Base-by-base conservation (phyloP, 2,329 filamentous ascomycete species). In the Grosmannia huntii region DNA sequence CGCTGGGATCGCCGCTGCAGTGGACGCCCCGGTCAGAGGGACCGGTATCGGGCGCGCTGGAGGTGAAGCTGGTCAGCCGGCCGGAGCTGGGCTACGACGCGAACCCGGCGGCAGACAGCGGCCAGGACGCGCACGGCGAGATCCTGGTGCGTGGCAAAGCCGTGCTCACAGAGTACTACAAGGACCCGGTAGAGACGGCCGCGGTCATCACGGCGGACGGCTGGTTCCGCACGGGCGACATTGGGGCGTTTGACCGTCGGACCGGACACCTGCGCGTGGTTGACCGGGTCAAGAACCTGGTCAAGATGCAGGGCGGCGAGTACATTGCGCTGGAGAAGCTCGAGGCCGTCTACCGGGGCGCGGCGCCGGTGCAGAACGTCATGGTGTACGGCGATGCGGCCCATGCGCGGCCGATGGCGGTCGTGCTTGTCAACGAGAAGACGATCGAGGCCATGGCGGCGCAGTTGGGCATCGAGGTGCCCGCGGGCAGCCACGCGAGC, bases 191-290 rank as follows among this genome's bases (percentile, higher is more conserved):
- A 65, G 91, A 96, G 75, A 96, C 90, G 7, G 79, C 78, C 66
- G 86, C 87, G 68, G 79, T 87, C 5, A 80, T 92, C 62, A 90
- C 88, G 1, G 71, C 83, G 3, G 94, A 96, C 66, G 90, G 90
- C 55, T 97, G 94, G 94, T 97, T 97, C 81, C 92, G 87, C 80
- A 95, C 90, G 19, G 92, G 92, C 61, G 92, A 97, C 67, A 94
- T 97, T 70, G 92, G 92, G 66, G 89, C 96, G 70, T 94, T 92
- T 66, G 85, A 92, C 71, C 69, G 75, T 51, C 23, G 19, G 33
- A 79, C 86, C 61, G 92, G 92, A 50, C 88, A 95, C 70, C 73
- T 97, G 64, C 82, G 79, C 65, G 86, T 97, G 69, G 91, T 97
- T 68, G 92, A 97, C 72, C 89, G 92, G 65, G 91, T 96, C 83